phyloP scores from a whole-genome alignment of 2,329 filamentous ascomycete species.

The Venturia effusa region DNA sequence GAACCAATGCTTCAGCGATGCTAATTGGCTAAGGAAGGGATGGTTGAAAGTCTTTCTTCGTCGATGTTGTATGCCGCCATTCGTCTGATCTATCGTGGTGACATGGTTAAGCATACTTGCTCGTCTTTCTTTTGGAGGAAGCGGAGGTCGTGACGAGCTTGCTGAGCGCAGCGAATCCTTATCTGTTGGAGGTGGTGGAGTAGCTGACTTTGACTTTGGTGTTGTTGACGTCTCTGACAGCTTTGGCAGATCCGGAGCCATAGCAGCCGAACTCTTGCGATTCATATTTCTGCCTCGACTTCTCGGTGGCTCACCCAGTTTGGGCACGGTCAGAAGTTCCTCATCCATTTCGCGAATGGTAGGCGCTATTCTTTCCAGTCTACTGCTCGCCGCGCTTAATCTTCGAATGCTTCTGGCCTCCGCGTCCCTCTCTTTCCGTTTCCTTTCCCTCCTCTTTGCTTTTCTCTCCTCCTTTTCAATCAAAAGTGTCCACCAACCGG shows the following conservation, averaged over 20 bases:
- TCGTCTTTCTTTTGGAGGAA: constrained; percentile 78
- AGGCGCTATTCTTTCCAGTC: constrained; percentile 70
- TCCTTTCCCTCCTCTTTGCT: constrained; percentile 65
- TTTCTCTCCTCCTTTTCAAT: constrained; percentile 94
- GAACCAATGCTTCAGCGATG: constrained; percentile 62
- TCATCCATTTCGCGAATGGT: constrained; percentile 70
- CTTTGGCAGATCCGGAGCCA: constrained; percentile 45
- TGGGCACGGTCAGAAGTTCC: constrained; percentile 45
- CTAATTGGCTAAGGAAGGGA: constrained; percentile 55
- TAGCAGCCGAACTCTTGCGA: constrained; percentile 37
- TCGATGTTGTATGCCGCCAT: constrained; percentile 44
- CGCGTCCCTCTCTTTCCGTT: constrained; percentile 71
- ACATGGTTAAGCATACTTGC: constrained; percentile 83
- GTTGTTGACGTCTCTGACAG: constrained; percentile 50
- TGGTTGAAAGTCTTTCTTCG: constrained; percentile 47
- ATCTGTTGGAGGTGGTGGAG: constrained; percentile 61
- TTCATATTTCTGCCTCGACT: constrained; percentile 69
- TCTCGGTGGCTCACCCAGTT: constrained; percentile 46
- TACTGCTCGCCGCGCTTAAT: constrained; percentile 80
- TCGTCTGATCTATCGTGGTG: constrained; percentile 46
- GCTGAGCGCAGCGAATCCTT: constrained; percentile 66
- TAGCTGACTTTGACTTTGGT: constrained; percentile 25
- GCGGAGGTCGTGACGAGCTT: constrained; percentile 66
- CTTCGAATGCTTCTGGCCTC: constrained; percentile 71
- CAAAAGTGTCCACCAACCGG: constrained; percentile 91